Percentiles rank a stretch among this genome's conserved stretches.
Evolutionary conservation across 257 asterid species (phyloP).

Genomic region (Thymus quinquecostatus): DNA sequence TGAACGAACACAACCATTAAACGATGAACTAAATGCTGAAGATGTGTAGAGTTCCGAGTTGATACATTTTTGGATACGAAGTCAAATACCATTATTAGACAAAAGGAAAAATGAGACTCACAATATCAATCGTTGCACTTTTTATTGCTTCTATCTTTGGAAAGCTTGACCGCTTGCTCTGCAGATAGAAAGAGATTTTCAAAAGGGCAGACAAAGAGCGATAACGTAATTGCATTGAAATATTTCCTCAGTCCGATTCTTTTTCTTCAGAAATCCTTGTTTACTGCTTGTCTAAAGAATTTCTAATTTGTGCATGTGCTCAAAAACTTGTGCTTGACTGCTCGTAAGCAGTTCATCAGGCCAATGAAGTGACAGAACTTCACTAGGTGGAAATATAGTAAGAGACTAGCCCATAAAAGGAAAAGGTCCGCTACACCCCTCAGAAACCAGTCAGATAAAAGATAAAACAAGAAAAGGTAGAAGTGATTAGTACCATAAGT

Average conservation of each 20-base stretch:
- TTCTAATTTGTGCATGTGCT: background rate
- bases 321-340: background rate
- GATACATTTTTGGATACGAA: background rate
- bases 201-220: background rate
- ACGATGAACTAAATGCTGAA: slow-evolving; percentile 3
- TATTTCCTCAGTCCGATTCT: too few relatives aligned
- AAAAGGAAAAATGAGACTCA: slow-evolving; percentile 46
- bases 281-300: background rate
- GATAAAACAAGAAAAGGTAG: background rate
- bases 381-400: background rate
- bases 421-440: background rate
- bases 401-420: background rate
- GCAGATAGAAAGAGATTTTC: slow-evolving; percentile 38
- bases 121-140: slow-evolving; percentile 92
- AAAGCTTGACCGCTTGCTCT: slow-evolving; percentile 89
- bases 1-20: slow-evolving; percentile 24
- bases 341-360: background rate
- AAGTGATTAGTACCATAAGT: slow-evolving; percentile 58
- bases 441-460: slow-evolving; percentile 4
- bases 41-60: background rate
- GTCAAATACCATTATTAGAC: background rate
- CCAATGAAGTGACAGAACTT: background rate
- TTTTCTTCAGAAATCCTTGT: background rate
- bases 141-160: slow-evolving; percentile 89
- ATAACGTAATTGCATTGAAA: background rate